A percentile compares a stretch with the other conserved stretches of the same genome.
Evolutionary conservation across 352 stramenopile species (phyloP).

Genomic region (Globisporangium polare): DNA sequence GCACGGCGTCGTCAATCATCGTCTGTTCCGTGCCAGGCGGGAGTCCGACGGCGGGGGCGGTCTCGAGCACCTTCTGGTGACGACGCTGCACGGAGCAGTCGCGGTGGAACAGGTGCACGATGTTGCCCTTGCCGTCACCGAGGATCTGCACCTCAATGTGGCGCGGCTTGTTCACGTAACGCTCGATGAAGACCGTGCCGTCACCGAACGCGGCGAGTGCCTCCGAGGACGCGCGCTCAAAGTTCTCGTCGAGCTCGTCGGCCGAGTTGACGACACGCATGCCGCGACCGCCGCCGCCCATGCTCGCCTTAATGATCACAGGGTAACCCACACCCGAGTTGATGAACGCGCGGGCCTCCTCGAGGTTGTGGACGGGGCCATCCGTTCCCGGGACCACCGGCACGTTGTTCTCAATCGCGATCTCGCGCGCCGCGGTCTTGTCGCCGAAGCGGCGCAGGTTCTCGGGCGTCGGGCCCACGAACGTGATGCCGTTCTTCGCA

Average conservation of each 20-base stretch:
- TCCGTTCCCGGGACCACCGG: conserved; percentile 89
- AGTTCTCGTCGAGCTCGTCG: conserved; percentile 88
- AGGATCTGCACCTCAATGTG: conserved; percentile 99
- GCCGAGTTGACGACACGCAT: conserved; percentile 92
- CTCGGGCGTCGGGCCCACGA: conserved; percentile 94
- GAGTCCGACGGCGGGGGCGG: conserved; percentile 88
- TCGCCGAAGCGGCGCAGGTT: conserved; percentile 89
- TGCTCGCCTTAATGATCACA: conserved; percentile 98
- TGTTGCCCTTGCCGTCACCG: conserved; percentile 92
- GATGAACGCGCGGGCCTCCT: conserved; percentile 90
- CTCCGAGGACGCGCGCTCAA: conserved; percentile 81
- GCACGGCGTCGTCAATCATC: conserved; percentile 92
- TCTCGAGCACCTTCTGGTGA: conserved; percentile 98
- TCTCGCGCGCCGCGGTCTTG: conserved; percentile 87
- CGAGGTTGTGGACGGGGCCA: conserved; percentile 83
- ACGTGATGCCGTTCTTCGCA: conserved; percentile 90
- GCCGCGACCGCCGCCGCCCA: conserved; percentile 95
- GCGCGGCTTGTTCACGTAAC: conserved; percentile 93
- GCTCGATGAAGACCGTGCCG: conserved; percentile 94
- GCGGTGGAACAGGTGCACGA: conserved; percentile 94
- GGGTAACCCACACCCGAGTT: conserved; percentile 90
- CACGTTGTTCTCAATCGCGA: conserved; percentile 88
- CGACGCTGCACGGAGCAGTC: conserved; percentile 98
- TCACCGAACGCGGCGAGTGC: conserved; percentile 92
- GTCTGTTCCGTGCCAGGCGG: conserved; percentile 76